A percentile compares a stretch with the other conserved stretches of the same genome.
Conservation (phyloP, 441 rosid genomes). For the Eruca vesicaria region DNA sequence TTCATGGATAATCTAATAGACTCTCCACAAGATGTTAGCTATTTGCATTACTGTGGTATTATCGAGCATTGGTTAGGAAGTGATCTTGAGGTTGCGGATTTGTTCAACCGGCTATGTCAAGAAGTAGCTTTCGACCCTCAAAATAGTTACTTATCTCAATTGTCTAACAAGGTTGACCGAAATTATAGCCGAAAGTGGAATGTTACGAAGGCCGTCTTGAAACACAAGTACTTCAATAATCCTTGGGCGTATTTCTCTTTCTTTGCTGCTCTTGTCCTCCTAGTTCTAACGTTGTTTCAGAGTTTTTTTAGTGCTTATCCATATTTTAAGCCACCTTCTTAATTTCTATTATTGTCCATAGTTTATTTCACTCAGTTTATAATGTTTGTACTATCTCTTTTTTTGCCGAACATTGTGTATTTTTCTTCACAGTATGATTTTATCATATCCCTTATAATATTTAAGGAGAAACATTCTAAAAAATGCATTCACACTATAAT, state of each 20-base stretch:
- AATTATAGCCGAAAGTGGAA: conserved; percentile 77
- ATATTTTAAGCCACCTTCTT: conserved; percentile 57
- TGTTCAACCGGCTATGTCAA: conserved; percentile 73
- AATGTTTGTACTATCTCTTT: neutral
- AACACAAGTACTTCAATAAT: conserved; percentile 78
- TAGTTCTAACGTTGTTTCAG: conserved; percentile 69
- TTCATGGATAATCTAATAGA: conserved; percentile 88
- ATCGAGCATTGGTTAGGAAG: conserved; percentile 85
- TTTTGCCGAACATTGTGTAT: neutral
- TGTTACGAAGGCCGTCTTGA: conserved; percentile 68
- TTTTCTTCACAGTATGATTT: neutral
- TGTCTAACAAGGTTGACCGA: conserved; percentile 58
- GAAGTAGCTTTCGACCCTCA: conserved; percentile 78
- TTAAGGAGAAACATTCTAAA: too few relatives aligned
- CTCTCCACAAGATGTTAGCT: conserved; percentile 62
- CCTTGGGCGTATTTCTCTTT: conserved; percentile 89
- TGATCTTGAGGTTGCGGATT: conserved; percentile 74
- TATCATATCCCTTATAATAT: too few relatives aligned
- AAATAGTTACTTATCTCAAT: conserved; percentile 57
- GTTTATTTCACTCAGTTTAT: neutral
- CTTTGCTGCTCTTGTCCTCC: conserved; percentile 61
- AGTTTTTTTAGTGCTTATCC: conserved; percentile 66
- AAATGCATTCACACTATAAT: too few relatives aligned
- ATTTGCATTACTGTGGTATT: conserved; percentile 74
- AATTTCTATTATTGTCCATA: conserved; percentile 3